phyloP scores from a whole-genome alignment of 192 early-diverging fungal species.

The Backusella circina region DNA sequence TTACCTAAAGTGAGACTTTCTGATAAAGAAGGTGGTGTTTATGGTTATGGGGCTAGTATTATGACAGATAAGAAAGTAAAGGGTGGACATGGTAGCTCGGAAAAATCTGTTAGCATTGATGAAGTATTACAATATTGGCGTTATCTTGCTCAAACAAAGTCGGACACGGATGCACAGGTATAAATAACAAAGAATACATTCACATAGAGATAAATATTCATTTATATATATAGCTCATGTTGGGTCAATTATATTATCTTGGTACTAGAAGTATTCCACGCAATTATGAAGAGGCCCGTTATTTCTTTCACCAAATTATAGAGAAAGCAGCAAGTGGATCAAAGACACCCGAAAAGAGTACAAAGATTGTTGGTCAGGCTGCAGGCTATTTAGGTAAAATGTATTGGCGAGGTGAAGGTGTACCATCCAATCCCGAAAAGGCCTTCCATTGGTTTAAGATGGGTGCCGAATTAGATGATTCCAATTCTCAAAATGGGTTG shows the following conservation, averaged over 20 bases:
- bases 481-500: conserved; percentile 65
- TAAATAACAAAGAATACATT: background rate
- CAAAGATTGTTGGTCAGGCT: conserved; percentile 57
- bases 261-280: conserved; percentile 51
- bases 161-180: conserved; percentile 58
- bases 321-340: conserved; percentile 12
- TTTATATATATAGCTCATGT: conserved; percentile 41
- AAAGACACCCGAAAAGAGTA: conserved; percentile 1
- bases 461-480: conserved; percentile 62
- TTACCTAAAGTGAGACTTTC: conserved; percentile 63
- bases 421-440: conserved; percentile 45
- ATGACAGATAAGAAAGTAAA: conserved; percentile 15
- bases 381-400: conserved; percentile 82
- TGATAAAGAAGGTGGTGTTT: conserved; percentile 80
- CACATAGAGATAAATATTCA: background rate
- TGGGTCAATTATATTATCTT: conserved; percentile 82
- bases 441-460: conserved; percentile 79
- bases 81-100: conserved; percentile 25
- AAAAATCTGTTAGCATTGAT: conserved; percentile 44
- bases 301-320: conserved; percentile 58
- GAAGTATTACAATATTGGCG: conserved; percentile 79
- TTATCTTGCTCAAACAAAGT: conserved; percentile 56
- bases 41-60: conserved; percentile 76
- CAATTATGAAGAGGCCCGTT: conserved; percentile 59
- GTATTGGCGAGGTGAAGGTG: conserved; percentile 91